Evolutionary conservation across 768 basidiomycete species (phyloP).

Genomic region (Chalciporus chontae): DNA sequence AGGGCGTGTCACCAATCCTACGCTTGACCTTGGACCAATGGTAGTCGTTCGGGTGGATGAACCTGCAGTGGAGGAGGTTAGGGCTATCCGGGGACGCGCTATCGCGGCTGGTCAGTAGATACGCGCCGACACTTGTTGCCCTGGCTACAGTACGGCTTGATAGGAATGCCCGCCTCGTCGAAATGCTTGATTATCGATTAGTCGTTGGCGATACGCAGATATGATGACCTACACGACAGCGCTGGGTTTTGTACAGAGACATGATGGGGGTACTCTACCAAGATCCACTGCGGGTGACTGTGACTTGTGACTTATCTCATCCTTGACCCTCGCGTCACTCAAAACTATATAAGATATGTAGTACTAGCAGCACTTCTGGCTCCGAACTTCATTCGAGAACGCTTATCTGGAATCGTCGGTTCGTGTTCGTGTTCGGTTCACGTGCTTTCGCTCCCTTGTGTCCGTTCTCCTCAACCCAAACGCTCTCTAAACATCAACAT

Average conservation of each 20-base stretch:
- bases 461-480: not conserved
- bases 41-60: slow-evolving; percentile 48
- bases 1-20: slow-evolving; percentile 12
- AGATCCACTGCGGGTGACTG: slow-evolving; percentile 14
- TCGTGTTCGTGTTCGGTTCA: not conserved
- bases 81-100: slow-evolving; percentile 2
- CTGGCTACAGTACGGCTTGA: slow-evolving; percentile 44
- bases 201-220: slow-evolving; percentile 9
- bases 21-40: slow-evolving; percentile 35
- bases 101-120: slow-evolving; percentile 8
- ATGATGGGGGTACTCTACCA: slow-evolving; percentile 13
- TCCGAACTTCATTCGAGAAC: no score
- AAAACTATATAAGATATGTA: no score
- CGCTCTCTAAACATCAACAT: slow-evolving; percentile 7
- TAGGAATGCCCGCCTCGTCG: slow-evolving; percentile 39
- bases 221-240: slow-evolving; percentile 41
- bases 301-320: slow-evolving; percentile 13
- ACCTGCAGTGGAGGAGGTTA: slow-evolving; percentile 28
- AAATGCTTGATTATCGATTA: slow-evolving; percentile 41
- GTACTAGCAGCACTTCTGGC: no score
- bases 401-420: not conserved
- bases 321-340: no score
- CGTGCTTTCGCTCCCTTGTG: not conserved
- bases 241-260: slow-evolving; percentile 42
- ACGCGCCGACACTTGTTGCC: slow-evolving; percentile 50